Base-by-base conservation (phyloP, 2,329 filamentous ascomycete genomes). In the Apiospora marii region DNA sequence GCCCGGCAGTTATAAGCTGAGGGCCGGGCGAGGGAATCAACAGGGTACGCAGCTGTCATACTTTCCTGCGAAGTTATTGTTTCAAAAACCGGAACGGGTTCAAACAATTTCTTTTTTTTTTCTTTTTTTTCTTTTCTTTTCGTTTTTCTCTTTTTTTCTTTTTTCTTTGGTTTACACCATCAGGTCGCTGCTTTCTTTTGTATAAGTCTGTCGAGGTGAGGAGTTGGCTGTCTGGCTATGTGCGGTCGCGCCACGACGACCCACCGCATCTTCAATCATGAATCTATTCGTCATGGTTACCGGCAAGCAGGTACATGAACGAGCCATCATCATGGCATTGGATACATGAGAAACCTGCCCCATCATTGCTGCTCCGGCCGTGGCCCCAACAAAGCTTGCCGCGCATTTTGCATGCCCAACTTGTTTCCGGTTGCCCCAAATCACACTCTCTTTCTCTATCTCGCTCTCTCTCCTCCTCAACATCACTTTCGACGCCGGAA, bases 221-320 rank as follows among this genome's bases (percentile, higher is more conserved):
- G 53, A 61, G 53, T 37, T 37, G 14, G 34, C 6, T 19, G n/a
- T n/a, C 8, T 61, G 8, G 7, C 41, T n/a, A n/a, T n/a, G n/a
- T 24, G 41, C n/a, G 22, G 58, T 64, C 58, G 41, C 34, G 58
- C 34, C 30, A 64, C 58, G 41, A n/a, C 12, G 41, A 41, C 19
- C 58, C 58, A 64, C 58, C 58, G n/a, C 58, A 64, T 64, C 10
- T 24, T 3, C 6, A 3, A n/a, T 22, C 19, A 19, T 64, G 58
- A 64, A 64, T 64, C 58, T 64, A 41, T 64, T 64, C 58, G 58
- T 64, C 58, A n/a, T n/a, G 41, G 41, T 19, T n/a, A 41, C 34
- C 58, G 53, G 30, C 30, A 34, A 53, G 49, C 53, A 30, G 53
- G 30, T n/a, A 61, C 53, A 7, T 37, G 53, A 61, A 37, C 53